These are phyloP conservation scores for Vitis cinerea DNA, from an alignment of 164 flowering plant genomes.

Conservation along the genomic window DNA sequence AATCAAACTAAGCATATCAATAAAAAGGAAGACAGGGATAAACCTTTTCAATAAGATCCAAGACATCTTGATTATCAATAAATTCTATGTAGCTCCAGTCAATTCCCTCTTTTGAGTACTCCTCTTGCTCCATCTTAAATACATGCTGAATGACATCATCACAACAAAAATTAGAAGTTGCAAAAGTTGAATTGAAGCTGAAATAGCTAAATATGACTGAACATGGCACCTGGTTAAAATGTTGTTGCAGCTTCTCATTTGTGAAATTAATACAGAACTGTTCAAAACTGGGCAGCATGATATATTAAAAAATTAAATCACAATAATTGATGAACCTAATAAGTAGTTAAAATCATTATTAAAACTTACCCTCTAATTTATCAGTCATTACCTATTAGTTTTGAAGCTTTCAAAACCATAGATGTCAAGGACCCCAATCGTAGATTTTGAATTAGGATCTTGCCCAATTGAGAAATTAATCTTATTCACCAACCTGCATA, in stretches of 20 bases:
- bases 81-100: slow-evolving; percentile 96
- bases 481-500: slow-evolving; percentile 81
- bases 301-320: not conserved
- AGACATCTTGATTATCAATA: slow-evolving; percentile 91
- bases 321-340: not conserved
- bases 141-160: slow-evolving; percentile 65
- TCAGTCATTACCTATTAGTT: slow-evolving; percentile 65
- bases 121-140: slow-evolving; percentile 96
- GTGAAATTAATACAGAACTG: slow-evolving; percentile 96
- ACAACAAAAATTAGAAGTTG: slow-evolving; percentile 7
- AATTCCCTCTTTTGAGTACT: slow-evolving; percentile 77
- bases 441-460: slow-evolving; percentile 68
- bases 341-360: not conserved
- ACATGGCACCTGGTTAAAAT: slow-evolving; percentile 86
- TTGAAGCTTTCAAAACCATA: slow-evolving; percentile 98
- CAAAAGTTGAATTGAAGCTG: slow-evolving; percentile 7
- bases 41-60: slow-evolving; percentile 95
- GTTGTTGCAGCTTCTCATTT: slow-evolving; percentile 97
- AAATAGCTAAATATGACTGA: slow-evolving; percentile 8
- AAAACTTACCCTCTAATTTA: not conserved
- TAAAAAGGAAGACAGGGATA: not conserved
- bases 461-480: slow-evolving; percentile 92
- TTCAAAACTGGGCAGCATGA: slow-evolving; percentile 70
- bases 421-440: slow-evolving; percentile 94
- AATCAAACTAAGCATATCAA: not conserved